Evolutionary conservation across 1,284 basidiomycete species (phyloP), one percentile per base, ranked within the genome.

Genomic region (Macrocystidia cucumis): DNA sequence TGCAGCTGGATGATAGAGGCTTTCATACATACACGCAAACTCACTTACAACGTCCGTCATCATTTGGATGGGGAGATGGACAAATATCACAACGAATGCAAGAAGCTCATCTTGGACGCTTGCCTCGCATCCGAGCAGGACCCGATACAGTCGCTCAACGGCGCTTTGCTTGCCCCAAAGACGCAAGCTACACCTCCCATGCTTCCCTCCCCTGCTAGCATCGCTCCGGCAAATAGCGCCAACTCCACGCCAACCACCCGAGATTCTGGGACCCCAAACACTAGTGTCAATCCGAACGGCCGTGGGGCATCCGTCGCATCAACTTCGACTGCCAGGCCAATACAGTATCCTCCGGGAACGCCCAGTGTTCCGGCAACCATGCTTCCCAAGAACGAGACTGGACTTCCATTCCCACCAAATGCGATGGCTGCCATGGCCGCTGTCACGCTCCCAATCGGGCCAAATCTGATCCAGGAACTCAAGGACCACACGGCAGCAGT

Each of bases 131-230:
- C 65, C 39, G 64, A 69, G 42, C 51, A 57, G 52, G 56, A 62
- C 51, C 56, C 59, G 49, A 43, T 56, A 45, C 40, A 48, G 11
- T 50, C 55, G 29, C 52, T 57, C 23, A 56, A 56, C 45, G 53
- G 57, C 33, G 51, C 53, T 44, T 50, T 61, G 46, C 51, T 60
- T 30, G 47, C 60, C 36, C 49, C 62, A 25, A 65, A 64, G 45
- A 58, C 65, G 5, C 62, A 69, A 42, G 50, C 59, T 3, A 72
- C 76, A 0, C 78, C 78, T 22, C 69, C 71, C 19, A 81, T 82
- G 78, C 71, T 85, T 29, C 82, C 83, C 12, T 85, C 82, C 23
- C 83, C 82, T 2, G 79, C 74, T 5, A 78, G 75, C 48, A 75
- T 77, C 39, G 72, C 67, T 7, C 64, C 72, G 13, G 60, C 68